Conservation (phyloP, 306 rosid species). For the Quercus rubra region DNA sequence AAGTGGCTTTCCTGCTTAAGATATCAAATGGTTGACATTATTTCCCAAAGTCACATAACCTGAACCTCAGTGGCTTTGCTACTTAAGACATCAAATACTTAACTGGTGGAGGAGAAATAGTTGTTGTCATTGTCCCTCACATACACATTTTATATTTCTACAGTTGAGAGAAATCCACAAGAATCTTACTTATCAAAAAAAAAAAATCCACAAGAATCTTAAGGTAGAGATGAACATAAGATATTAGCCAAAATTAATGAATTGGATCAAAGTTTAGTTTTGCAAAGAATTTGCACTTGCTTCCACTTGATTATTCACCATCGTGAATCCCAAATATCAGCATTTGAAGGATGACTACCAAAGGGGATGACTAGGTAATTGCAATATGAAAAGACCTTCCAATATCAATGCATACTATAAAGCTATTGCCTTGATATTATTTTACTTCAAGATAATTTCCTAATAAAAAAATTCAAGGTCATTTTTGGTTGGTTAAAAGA, state of each 20-base stretch:
- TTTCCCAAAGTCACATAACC: no score
- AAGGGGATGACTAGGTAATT: neutral
- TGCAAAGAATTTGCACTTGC: neutral
- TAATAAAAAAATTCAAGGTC: neutral
- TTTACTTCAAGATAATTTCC: neutral
- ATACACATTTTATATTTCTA: neutral
- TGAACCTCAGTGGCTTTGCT: no score
- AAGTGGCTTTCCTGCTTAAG: neutral
- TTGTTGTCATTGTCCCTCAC: neutral
- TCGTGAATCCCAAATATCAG: no score
- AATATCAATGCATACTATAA: neutral
- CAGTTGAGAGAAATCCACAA: neutral
- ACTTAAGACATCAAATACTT: neutral
- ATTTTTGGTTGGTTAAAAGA: neutral
- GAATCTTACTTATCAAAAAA: no score
- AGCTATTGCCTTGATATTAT: neutral
- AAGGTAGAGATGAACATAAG: neutral
- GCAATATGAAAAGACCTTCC: neutral
- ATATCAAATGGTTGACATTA: neutral
- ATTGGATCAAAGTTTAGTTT: neutral
- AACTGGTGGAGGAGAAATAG: neutral
- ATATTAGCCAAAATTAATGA: neutral
- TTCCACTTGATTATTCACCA: no score
- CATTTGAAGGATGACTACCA: no score
- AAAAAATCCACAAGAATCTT: neutral